Evolutionary conservation across 306 rosid species (phyloP), one percentile per base, ranked within the genome.

Genomic region (Vigna radiata): DNA sequence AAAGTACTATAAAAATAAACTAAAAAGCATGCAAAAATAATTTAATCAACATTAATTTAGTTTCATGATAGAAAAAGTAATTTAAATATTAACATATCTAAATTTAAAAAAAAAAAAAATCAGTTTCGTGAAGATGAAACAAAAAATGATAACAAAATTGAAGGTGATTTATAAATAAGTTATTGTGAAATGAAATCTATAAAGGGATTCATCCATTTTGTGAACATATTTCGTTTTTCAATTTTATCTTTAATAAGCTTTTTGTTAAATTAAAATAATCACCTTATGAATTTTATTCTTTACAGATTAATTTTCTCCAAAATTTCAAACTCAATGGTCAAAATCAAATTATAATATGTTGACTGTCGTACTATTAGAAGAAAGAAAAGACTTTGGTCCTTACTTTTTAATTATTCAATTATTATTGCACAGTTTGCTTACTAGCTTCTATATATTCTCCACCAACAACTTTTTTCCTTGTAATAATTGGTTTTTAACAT

Each of bases 281-380:
- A 25, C 27, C 27, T 25, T 2, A 25, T 25, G 27, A 25, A 25
- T 25, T 25, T 25, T 25, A 25, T 25, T 25, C 27, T 25, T 25
- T 43, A 8, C 2, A 43, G 11, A 10, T 43, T 10, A 11, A 43
- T 0, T 11, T 43, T 43, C 14, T 43, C 15, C 12, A 10, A 2
- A 44, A 44, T 44, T 44, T 56, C 67, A 62, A 62, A 33, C 68
- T 8, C 55, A 50, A 60, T 21, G 78, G 84, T 58, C 83, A 59
- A 61, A 67, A 29, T 70, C 77, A 56, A 39, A 19, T 18, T 48
- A 23, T 61, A 27, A 33, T 23, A 25, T 48, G 44, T 29, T 47
- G 67, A 17, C 61, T 27, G 43, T 50, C 76, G 65, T 65, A 70
- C 63, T 5, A 7, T 52, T 43, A 41, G 29, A 41, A 65, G 71